Evolutionary conservation across 139 green algal species (phyloP).

Genomic region (Eudorina sp.): DNA sequence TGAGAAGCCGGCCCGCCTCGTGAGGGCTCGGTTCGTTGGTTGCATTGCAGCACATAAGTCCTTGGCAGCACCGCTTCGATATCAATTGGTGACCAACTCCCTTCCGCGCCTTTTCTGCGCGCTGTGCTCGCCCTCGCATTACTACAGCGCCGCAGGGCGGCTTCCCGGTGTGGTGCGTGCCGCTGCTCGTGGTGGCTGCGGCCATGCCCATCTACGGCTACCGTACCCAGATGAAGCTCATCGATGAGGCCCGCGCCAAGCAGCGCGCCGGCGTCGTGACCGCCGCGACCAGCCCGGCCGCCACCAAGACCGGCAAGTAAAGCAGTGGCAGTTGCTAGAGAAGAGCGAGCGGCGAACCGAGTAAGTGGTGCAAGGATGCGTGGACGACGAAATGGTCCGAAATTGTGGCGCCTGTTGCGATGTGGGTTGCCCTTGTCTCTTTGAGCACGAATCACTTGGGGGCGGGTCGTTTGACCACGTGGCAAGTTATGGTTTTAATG

Average conservation of each 20-base stretch:
- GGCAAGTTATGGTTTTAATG: too few species aligned
- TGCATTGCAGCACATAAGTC: too few species aligned
- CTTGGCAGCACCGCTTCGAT: too few species aligned
- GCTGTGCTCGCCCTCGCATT: not conserved
- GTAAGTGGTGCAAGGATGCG: too few species aligned
- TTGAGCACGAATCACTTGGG: too few species aligned
- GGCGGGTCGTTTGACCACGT: too few species aligned
- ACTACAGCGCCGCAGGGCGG: not conserved
- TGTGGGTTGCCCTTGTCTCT: too few species aligned
- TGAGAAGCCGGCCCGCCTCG: too few species aligned
- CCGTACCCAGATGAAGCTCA: conserved; percentile 27
- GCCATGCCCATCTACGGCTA: conserved; percentile 42
- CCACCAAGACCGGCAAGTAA: conserved; percentile 31
- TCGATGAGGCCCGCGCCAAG: conserved; percentile 1
- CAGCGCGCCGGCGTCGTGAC: not conserved
- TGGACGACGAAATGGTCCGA: too few species aligned
- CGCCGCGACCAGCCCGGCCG: not conserved
- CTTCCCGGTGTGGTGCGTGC: conserved; percentile 27
- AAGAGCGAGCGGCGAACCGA: conserved; percentile 8
- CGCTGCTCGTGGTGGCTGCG: not conserved
- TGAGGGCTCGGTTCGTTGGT: too few species aligned
- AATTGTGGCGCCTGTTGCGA: too few species aligned
- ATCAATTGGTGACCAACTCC: too few species aligned
- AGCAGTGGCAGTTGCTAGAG: not conserved
- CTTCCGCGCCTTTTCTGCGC: not conserved